Conservation (phyloP, 176 grass and related monocot genomes). For the Pontederia crassipes region DNA sequence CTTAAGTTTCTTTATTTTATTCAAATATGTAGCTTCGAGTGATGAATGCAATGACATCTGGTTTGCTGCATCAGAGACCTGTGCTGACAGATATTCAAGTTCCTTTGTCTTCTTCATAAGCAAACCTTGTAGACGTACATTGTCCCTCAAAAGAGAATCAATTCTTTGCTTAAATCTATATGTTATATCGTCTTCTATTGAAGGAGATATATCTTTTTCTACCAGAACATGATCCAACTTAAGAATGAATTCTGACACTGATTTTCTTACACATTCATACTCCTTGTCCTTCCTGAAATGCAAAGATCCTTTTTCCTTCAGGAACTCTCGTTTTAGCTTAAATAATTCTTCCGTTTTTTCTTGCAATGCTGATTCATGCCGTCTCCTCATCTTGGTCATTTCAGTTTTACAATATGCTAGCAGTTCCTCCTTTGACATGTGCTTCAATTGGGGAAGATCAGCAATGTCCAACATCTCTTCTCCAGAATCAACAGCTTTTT, state of each 20-base stretch:
- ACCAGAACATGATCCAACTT: conserved; percentile 46
- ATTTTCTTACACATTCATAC: conserved; percentile 34
- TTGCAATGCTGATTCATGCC: conserved; percentile 43
- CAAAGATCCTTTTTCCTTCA: conserved; percentile 37
- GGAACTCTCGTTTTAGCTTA: conserved; percentile 60
- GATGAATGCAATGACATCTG: conserved; percentile 14
- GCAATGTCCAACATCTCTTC: conserved; percentile 64
- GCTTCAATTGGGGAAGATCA: conserved; percentile 66
- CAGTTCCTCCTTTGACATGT: conserved; percentile 42
- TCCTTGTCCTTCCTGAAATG: conserved; percentile 68
- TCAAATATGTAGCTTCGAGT: conserved; percentile 21
- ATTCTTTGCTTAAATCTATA: conserved; percentile 45
- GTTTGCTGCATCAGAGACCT: conserved; percentile 43
- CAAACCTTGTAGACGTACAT: conserved; percentile 34
- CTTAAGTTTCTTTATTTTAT: conserved; percentile 29
- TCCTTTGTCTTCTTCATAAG: conserved; percentile 37
- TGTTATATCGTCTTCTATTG: conserved; percentile 22
- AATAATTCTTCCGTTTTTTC: conserved; percentile 82
- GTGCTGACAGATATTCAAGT: conserved; percentile 40
- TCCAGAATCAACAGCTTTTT: conserved; percentile 42
- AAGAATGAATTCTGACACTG: conserved; percentile 39
- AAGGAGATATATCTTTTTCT: conserved; percentile 22
- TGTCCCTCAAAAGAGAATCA: conserved; percentile 35
- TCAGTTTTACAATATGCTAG: conserved; percentile 39
- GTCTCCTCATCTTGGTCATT: conserved; percentile 48